Percentiles rank a stretch among this genome's conserved stretches.
Evolutionary conservation across 2,329 filamentous ascomycete genomes (phyloP).

Genomic region (Hortaea sp.): DNA sequence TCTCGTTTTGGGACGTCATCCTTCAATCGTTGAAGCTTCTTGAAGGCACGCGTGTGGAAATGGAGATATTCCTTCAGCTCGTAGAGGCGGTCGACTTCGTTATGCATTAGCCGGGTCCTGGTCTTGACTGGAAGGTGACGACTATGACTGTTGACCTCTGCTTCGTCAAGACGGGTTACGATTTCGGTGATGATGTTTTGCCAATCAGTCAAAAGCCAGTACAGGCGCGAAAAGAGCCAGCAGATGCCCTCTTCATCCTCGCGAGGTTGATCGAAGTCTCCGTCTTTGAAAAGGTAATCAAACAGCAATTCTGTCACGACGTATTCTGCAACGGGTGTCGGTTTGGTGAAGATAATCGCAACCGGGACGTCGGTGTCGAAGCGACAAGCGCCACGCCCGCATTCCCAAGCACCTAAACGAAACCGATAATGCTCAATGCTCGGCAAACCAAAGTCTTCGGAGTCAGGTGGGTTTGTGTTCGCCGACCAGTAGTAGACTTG

Average conservation of each 20-base stretch:
- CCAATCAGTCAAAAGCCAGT: conserved; percentile 28
- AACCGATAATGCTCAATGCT: conserved; percentile 25
- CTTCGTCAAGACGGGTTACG: conserved; percentile 24
- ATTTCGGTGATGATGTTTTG: conserved; percentile 28
- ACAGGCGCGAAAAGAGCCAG: conserved; percentile 26
- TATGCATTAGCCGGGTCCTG: conserved; percentile 22
- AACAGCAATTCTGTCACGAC: conserved; percentile 25
- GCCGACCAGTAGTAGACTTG: conserved; percentile 30
- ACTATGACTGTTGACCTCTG: conserved; percentile 25
- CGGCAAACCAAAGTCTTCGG: conserved; percentile 14
- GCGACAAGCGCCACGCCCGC: conserved; percentile 23
- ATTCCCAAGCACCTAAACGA: conserved; percentile 27
- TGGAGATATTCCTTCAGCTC: conserved; percentile 27
- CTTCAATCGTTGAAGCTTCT: conserved; percentile 26
- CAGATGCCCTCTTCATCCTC: conserved; percentile 27
- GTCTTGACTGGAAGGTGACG: conserved; percentile 25
- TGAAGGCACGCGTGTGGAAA: conserved; percentile 25
- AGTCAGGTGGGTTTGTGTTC: conserved; percentile 18
- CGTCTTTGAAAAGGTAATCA: conserved; percentile 21
- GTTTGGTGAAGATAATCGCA: conserved; percentile 25
- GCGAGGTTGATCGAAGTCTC: conserved; percentile 22
- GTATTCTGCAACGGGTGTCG: conserved; percentile 21
- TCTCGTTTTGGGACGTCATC: conserved; percentile 19
- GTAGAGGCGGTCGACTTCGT: conserved; percentile 26
- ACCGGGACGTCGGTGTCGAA: conserved; percentile 22